Percentiles rank a stretch among this genome's conserved stretches.
phyloP scores from a whole-genome alignment of 768 basidiomycete genomes.

The Calocera viscosa region DNA sequence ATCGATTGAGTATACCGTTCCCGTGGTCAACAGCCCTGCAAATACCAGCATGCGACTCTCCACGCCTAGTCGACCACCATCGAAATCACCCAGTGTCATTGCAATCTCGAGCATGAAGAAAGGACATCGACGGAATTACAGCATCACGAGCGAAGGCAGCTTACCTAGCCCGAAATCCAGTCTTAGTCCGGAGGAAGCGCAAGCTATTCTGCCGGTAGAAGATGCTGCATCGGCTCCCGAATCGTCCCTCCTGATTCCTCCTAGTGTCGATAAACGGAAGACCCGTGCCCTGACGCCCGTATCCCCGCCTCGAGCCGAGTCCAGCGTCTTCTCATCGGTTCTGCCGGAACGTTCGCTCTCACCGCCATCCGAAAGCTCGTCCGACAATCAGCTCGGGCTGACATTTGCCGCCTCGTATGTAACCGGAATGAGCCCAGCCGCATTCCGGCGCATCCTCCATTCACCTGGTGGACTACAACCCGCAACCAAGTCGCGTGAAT shows the following conservation, averaged over 20 bases:
- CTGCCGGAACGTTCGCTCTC: background rate
- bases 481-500: background rate
- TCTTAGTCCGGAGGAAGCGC: background rate
- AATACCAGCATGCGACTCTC: conserved; percentile 2
- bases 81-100: background rate
- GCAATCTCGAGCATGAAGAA: background rate
- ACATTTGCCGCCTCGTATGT: conserved; percentile 1
- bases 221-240: background rate
- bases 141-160: conserved; percentile 5
- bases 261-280: background rate
- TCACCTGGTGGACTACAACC: background rate
- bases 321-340: background rate
- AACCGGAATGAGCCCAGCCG: background rate
- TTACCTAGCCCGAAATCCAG: background rate
- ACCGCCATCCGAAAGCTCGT: background rate
- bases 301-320: background rate
- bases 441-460: background rate
- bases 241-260: background rate
- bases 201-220: background rate
- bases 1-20: background rate
- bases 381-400: background rate
- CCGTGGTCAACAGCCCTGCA: background rate
- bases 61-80: background rate
- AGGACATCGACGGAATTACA: background rate
- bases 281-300: background rate